Conservation (phyloP, 805 yeast species). For the Pichia membranifaciens region DNA sequence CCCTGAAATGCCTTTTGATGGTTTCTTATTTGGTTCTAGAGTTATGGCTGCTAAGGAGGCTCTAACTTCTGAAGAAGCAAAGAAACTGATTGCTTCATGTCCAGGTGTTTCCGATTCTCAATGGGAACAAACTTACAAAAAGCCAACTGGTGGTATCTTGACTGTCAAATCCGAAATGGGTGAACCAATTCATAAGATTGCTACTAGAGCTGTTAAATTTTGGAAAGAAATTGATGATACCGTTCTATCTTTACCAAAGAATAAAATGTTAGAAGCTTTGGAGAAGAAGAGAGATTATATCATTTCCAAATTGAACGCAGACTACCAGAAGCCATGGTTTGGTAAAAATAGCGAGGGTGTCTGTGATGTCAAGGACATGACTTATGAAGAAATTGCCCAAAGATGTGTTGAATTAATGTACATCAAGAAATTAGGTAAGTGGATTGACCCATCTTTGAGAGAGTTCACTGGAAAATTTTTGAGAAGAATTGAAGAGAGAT, state of each 20-base stretch:
- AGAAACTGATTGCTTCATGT: slow-evolving; percentile 83
- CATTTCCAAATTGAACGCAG: slow-evolving; percentile 80
- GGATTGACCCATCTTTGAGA: slow-evolving; percentile 86
- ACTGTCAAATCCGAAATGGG: slow-evolving; percentile 99
- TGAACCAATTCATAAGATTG: slow-evolving; percentile 97
- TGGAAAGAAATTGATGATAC: slow-evolving; percentile 98
- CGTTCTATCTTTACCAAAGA: slow-evolving; percentile 85
- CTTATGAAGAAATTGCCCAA: slow-evolving; percentile 83
- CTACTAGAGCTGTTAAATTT: slow-evolving; percentile 94
- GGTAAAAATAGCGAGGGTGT: slow-evolving; percentile 71
- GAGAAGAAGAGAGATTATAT: slow-evolving; percentile 80
- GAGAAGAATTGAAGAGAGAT: slow-evolving; percentile 96
- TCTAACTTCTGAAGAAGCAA: slow-evolving; percentile 88
- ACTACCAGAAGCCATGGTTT: slow-evolving; percentile 98
- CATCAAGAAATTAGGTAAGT: slow-evolving; percentile 68
- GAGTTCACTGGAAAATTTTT: slow-evolving; percentile 81
- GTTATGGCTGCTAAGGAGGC: slow-evolving; percentile 98
- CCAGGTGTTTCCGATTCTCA: slow-evolving; percentile 81
- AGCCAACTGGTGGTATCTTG: slow-evolving; percentile 93
- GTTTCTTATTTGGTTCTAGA: slow-evolving; percentile 92
- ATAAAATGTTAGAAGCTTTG: slow-evolving; percentile 75
- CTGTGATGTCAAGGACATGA: slow-evolving; percentile 92
- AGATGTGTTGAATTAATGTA: slow-evolving; percentile 86
- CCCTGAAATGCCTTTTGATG: slow-evolving; percentile 99
- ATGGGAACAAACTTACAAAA: slow-evolving; percentile 94